phyloP scores from a whole-genome alignment of 2,329 filamentous ascomycete species.

The Trichoderma atrobrunneum region DNA sequence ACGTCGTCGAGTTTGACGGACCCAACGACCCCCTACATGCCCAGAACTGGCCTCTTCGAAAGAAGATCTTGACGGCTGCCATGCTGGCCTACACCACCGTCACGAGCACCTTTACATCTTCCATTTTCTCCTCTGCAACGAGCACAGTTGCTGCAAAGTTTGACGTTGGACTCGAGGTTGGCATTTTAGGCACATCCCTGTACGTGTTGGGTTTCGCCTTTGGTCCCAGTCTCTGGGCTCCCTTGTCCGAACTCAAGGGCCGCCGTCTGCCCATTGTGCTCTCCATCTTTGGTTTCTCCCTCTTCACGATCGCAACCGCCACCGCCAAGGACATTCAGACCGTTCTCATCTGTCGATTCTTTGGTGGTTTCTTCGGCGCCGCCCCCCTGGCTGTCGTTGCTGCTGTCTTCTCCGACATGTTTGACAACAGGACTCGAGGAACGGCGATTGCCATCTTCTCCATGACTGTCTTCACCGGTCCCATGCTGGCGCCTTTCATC shows the following conservation, averaged over 20 bases:
- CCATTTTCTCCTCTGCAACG: constrained; percentile 70
- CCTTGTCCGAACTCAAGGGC: constrained; percentile 69
- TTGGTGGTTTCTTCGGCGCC: constrained; percentile 69
- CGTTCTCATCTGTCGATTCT: constrained; percentile 69
- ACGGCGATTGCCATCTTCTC: constrained; percentile 44
- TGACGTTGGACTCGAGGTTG: constrained; percentile 59
- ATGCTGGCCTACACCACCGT: constrained; percentile 74
- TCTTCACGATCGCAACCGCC: constrained; percentile 64
- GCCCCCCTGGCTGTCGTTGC: constrained; percentile 67
- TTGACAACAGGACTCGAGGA: constrained; percentile 61
- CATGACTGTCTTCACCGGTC: constrained; percentile 60
- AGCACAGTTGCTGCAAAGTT: constrained; percentile 55
- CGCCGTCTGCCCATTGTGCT: constrained; percentile 60
- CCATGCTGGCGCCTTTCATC: constrained; percentile 65
- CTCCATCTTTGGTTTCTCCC: constrained; percentile 65
- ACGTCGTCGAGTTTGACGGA: constrained; percentile 83
- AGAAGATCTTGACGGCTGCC: constrained; percentile 68
- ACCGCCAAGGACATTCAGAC: constrained; percentile 67
- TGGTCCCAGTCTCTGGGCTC: constrained; percentile 70
- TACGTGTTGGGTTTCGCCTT: constrained; percentile 72
- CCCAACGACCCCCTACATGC: constrained; percentile 79
- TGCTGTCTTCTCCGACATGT: constrained; percentile 71
- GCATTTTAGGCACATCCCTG: constrained; percentile 62
- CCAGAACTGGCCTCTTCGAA: constrained; percentile 79
- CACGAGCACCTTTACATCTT: constrained; percentile 68